These are phyloP conservation scores for Penicillium sp. DNA, from an alignment of 2,329 filamentous ascomycete species.

Conservation along the genomic window DNA sequence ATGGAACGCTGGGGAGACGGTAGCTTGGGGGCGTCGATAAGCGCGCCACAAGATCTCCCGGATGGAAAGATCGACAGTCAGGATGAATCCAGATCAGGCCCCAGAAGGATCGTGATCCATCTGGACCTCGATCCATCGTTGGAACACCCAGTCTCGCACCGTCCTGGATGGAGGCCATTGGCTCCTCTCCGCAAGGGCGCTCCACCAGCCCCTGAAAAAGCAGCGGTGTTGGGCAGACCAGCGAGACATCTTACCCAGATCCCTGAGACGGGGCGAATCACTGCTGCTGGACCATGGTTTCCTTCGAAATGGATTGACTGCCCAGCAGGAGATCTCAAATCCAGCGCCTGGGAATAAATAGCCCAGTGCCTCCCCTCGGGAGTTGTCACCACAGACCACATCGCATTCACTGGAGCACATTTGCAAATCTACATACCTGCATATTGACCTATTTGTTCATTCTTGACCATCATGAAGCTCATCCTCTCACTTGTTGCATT, in stretches of 20 bases:
- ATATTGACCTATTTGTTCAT: not conserved
- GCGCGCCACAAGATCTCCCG: too few relatives aligned
- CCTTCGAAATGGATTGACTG: not conserved
- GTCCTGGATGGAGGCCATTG: not conserved
- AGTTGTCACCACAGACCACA: too few relatives aligned
- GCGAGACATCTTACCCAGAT: conserved; percentile 12
- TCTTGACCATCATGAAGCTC: conserved; percentile 26
- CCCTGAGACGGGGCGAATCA: conserved; percentile 17
- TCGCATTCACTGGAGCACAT: not conserved
- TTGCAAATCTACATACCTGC: not conserved
- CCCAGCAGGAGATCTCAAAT: not conserved
- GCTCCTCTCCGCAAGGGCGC: not conserved
- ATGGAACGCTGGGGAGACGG: too few relatives aligned
- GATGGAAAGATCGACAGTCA: too few relatives aligned
- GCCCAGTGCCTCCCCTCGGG: not conserved
- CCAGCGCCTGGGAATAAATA: conserved; percentile 6
- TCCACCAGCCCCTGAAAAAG: conserved; percentile 3
- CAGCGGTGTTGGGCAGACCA: conserved; percentile 2
- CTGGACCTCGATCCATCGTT: too few relatives aligned
- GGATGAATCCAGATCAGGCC: too few relatives aligned
- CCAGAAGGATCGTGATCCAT: too few relatives aligned
- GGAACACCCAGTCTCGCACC: too few relatives aligned
- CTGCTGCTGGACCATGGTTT: conserved; percentile 1
- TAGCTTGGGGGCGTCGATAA: too few relatives aligned
- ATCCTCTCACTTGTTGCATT: conserved; percentile 21